Base-by-base conservation (phyloP, 2,329 filamentous ascomycete genomes). In the Diplodia sapinea region DNA sequence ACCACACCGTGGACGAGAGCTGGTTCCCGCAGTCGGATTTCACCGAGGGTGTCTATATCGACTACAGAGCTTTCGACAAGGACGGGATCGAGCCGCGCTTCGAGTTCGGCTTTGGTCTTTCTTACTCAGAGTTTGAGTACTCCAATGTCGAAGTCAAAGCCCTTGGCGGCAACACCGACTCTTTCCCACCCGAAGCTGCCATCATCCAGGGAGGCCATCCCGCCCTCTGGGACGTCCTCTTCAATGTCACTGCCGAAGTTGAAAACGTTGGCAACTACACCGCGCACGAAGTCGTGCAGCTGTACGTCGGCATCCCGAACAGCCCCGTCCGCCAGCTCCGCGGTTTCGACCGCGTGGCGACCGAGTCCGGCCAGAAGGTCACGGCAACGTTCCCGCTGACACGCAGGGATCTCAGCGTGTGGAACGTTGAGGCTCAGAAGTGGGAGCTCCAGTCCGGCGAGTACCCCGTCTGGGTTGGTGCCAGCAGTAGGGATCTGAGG, bases 51-150 rank as follows among this genome's bases (percentile, higher is more conserved):
- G 70, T 82, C 8, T 80, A 78, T 70, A 79, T 83, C 69, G 81
- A 83, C 69, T 83, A 83, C 71, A 77, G 80, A 31, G 70, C 76
- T 56, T 83, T 83, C 68, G 79, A 81, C 70, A 91, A 90, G 75
- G 79, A 89, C 64, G 82, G 84, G 66, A 89, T 94, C 68, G 83
- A 83, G 15, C 86, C 89, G 6, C 81, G 88, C 57, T 91, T 91
- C 70, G 80, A 84, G 69, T 91, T 91, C 72, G 89, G 89, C 2
- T 89, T 89, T 71, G 89, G 89, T 4, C 82, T 86, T 47, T 88
- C 86, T 23, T 91, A 91, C 78, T 86, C 87, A 55, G 84, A 80
- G 8, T 91, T 91, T 76, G 79, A 81, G 23, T 90, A 90, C 77
- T 81, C 81, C 23, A 80, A 85, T 64, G 78, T 87, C 36, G 78